Base-by-base conservation (phyloP, 148 eudicot genomes). In the Persicaria maculosa region DNA sequence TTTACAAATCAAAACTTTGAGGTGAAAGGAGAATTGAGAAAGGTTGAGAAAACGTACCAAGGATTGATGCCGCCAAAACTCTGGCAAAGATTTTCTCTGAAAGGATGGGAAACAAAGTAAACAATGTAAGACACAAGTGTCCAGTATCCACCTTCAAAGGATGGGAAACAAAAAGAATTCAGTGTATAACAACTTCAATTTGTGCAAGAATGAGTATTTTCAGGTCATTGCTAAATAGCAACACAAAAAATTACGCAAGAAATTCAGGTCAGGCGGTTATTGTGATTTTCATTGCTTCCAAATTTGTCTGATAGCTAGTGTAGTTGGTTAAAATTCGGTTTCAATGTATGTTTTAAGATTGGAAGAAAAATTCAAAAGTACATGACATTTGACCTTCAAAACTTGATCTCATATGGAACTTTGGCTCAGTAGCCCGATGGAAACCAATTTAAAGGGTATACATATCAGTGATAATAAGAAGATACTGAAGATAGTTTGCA, bases 61-160 rank as follows among this genome's bases (percentile, higher is more conserved):
- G 76, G 86, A 86, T 79, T 84, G 91, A 57, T 89, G 88, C 67
- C 98, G 89, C 97, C 97, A 93, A 88, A 91, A 93, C 84, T 93
- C 98, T 31, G 98, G 98, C 22, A 91, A 82, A 46, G 98, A 82
- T 77, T 81, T 93, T 83, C 85, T 91, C 98, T 91, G 93, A 59
- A 59, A 59, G 40, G 14, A 22, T 20, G 14, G 22, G 22, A 22
- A 59, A 59, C 40, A 59, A 59, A 59, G 65, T 59, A 59, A 20
- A 22, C 65, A 59, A 59, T 59, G 31, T 59, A 59, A 59, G 65
- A 12, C 22, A 59, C 65, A 59, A 59, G 65, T 59, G 9, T 59
- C 8, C 65, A 59, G 40, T 76, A 83, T n/a, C 57, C 68, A 48
- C 47, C 74, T 75, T 36, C 46, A 79, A 76, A 71, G 72, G 14